Evolutionary conservation across 495 filamentous ascomycete species (phyloP).

Genomic region (Tuber brumale): DNA sequence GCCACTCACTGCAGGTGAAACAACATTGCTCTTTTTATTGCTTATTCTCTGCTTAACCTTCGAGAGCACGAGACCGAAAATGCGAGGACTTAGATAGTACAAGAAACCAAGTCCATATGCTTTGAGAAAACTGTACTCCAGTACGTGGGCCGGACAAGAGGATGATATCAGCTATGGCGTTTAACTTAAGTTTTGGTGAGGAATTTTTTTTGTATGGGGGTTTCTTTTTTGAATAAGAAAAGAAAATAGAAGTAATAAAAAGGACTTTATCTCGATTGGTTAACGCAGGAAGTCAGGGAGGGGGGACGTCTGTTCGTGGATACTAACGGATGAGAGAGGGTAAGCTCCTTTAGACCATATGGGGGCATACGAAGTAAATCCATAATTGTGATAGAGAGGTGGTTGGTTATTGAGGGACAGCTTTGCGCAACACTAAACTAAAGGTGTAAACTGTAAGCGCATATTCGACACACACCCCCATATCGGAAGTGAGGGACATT

Average conservation of each 20-base stretch:
- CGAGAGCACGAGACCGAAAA: slow-evolving; percentile 54
- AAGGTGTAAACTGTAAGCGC: neutral
- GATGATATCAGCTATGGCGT: slow-evolving; percentile 27
- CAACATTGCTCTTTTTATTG: slow-evolving; percentile 31
- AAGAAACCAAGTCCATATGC: slow-evolving; percentile 72
- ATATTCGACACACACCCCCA: neutral
- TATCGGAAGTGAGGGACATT: neutral
- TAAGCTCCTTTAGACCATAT: neutral
- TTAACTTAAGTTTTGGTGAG: slow-evolving; percentile 17
- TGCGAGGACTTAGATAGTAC: slow-evolving; percentile 60
- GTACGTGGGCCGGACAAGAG: neutral
- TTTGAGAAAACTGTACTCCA: slow-evolving; percentile 53
- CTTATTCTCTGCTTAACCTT: slow-evolving; percentile 48
- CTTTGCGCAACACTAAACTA: neutral
- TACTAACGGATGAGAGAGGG: neutral
- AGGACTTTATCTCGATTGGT: neutral
- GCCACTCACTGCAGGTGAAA: slow-evolving; percentile 43
- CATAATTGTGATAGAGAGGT: neutral
- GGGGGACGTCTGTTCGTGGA: neutral
- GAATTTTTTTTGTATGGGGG: neutral
- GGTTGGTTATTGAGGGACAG: neutral
- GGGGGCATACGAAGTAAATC: neutral
- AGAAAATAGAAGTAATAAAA: neutral
- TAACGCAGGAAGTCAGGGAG: neutral
- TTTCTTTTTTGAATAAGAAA: neutral